phyloP scores from a whole-genome alignment of 352 stramenopile species.

The Pythium diclinum region DNA sequence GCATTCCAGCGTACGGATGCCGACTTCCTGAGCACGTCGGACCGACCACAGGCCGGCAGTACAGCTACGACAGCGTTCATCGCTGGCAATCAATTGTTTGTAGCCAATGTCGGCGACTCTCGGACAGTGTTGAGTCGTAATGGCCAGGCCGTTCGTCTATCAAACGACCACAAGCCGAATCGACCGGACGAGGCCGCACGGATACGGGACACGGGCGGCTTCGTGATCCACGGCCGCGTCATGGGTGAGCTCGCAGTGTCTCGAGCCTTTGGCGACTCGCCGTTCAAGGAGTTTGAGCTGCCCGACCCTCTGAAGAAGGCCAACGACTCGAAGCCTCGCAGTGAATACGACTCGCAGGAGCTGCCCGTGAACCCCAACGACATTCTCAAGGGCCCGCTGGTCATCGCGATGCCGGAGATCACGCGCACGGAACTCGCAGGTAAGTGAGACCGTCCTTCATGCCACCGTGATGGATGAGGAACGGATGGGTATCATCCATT shows the following conservation, averaged over 20 bases:
- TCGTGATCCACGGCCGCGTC: slow-evolving; percentile 90
- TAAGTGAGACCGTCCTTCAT: slow-evolving; percentile 7
- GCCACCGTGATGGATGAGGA: neutral
- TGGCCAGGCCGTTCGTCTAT: slow-evolving; percentile 87
- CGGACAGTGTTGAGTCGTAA: slow-evolving; percentile 91
- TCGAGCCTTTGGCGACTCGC: slow-evolving; percentile 88
- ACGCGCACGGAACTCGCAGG: slow-evolving; percentile 66
- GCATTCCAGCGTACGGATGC: slow-evolving; percentile 75
- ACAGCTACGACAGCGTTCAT: slow-evolving; percentile 95
- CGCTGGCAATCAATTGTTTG: slow-evolving; percentile 90
- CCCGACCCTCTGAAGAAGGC: slow-evolving; percentile 31
- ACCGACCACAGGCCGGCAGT: slow-evolving; percentile 83
- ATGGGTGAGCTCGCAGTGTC: slow-evolving; percentile 90
- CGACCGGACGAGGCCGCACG: slow-evolving; percentile 92
- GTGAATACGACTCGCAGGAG: slow-evolving; percentile 76
- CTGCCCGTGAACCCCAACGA: slow-evolving; percentile 81
- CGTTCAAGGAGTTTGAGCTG: slow-evolving; percentile 93
- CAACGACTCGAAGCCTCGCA: slow-evolving; percentile 45
- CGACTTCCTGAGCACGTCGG: slow-evolving; percentile 62
- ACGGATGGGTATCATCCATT: neutral
- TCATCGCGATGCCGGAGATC: slow-evolving; percentile 78
- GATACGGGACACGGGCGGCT: slow-evolving; percentile 91
- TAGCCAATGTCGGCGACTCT: slow-evolving; percentile 96
- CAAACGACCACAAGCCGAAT: slow-evolving; percentile 96
- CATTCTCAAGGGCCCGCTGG: slow-evolving; percentile 78